Evolutionary conservation across 2,329 filamentous ascomycete species (phyloP), one percentile per base, ranked within the genome.

Genomic region (Diaporthe ilicicola): DNA sequence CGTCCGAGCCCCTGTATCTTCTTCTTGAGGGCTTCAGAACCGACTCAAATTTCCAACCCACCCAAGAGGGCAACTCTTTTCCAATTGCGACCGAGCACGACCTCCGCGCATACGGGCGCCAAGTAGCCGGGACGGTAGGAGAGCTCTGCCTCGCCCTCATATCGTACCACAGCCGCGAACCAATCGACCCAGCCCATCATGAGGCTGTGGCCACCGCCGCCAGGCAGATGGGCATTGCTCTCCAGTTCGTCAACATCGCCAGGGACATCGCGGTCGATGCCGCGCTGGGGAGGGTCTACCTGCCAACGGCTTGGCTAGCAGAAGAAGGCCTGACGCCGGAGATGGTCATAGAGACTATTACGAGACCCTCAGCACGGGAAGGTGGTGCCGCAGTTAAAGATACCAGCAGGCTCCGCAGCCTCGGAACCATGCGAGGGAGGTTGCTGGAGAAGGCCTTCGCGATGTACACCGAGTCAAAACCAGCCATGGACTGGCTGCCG

Each of bases 161-260:
- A 15, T 90, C 92, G 74, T 81, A 87, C 72, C 88, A 93, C 75
- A 84, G 81, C 75, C 42, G 82, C 59, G 73, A 78, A 72, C 34
- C 74, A 46, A 67, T 81, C 56, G 70, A 76, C 15, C 62, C 73
- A 5, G 72, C 79, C 56, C 80, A 83, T 34, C 74, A 79, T 51
- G 77, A 82, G 17, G 76, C 81, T 3, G 83, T 93, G 7, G 81
- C 91, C 17, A 76, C 82, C 19, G 87, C 90, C 0, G 91, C 91
- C 1, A 84, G 85, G 24, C 83, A 85, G 34, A 94, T 94, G 92
- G 92, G 92, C 0, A 86, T 92, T 42, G 92, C 92, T 1, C 81
- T 94, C n/a, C 92, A 94, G 76, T 93, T 92, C 75, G 88, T 93
- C 75, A 94, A 94, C 76, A 93, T 94, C 72, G 90, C 91, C 3